Base-by-base conservation (phyloP, 2,329 filamentous ascomycete species). In the Stagonosporopsis cucurbitacearum region DNA sequence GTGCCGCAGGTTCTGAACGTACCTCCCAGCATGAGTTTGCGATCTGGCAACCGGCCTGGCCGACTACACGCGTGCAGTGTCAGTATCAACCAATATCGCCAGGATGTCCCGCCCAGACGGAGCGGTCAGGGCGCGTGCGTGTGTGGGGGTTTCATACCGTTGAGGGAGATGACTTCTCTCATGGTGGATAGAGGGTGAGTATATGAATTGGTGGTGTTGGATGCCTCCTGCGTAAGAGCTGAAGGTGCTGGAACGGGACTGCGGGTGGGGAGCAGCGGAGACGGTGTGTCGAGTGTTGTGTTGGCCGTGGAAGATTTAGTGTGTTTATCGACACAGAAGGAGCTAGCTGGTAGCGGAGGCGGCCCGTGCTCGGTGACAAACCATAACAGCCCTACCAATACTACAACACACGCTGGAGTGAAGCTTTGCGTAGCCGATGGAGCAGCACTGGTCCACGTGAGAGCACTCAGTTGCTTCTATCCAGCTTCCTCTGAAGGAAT, bases 1-100 rank as follows among this genome's bases (percentile, higher is more conserved):
- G 57, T 45, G 52, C 51, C 25, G 12, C 35, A 33, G 49, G 49
- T n/a, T 33, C 5, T 22, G 73, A 75, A 84, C 91, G 84, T 84
- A 99, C 95, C 92, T 99, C 95, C 95, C 95, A 99, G 88, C 95
- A 98, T 74, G 95, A 95, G 86, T 99, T 99, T 84, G 94, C 95
- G 78, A 99, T 99, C 81, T 99, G 95, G 88, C 95, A 98, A 90
- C 95, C 95, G 79, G 95, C 95, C 88, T 99, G 95, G 83, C 95
- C 95, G 86, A 99, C 95, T 99, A 80, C 75, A 79, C 79, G 73
- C 76, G 80, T 74, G 63, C 62, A 68, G 42, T 65, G 82, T 90
- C 77, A 89, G 85, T 72, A 81, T 72, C 55, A 57, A 65, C 53
- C 63, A 60, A 62, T 43, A 60, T 58, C 49, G 48, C 60, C 44